These are phyloP conservation scores for Haplosporangium gracile DNA, from an alignment of 192 early-diverging fungal species.

Conservation along the genomic window DNA sequence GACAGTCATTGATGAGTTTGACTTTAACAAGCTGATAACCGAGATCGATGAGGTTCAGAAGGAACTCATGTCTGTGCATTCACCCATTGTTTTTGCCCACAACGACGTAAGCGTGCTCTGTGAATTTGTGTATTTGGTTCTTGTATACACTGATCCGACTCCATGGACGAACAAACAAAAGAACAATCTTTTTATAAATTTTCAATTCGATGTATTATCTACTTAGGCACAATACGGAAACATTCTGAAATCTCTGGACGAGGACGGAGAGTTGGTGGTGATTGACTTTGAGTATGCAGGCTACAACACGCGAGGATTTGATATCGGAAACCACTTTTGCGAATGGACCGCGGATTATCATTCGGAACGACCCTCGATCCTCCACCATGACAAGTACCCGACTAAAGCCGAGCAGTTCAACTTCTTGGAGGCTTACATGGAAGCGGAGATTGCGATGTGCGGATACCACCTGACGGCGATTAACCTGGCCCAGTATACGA, in stretches of 20 bases:
- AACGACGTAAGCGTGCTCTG: conserved; percentile 75
- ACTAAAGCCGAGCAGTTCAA: conserved; percentile 62
- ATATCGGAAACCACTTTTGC: conserved; percentile 89
- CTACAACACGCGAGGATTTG: conserved; percentile 83
- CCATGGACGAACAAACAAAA: not conserved
- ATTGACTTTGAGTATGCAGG: conserved; percentile 90
- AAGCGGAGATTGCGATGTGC: conserved; percentile 60
- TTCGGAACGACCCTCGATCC: conserved; percentile 52
- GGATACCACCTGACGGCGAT: conserved; percentile 35
- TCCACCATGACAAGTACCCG: conserved; percentile 68
- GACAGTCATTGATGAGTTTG: conserved; percentile 48
- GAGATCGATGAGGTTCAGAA: conserved; percentile 65
- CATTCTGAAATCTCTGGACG: conserved; percentile 72
- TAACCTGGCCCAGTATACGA: not conserved
- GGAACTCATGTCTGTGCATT: conserved; percentile 51
- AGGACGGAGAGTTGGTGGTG: conserved; percentile 73
- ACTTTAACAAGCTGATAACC: conserved; percentile 61
- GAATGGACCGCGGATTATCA: conserved; percentile 91
- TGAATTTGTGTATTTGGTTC: not conserved
- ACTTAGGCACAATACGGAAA: conserved; percentile 87
- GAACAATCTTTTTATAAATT: not conserved
- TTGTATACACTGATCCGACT: not conserved
- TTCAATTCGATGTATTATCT: not conserved
- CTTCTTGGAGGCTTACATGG: conserved; percentile 79
- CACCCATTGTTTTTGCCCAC: conserved; percentile 88